Evolutionary conservation across 202 grass and related monocot genomes (phyloP), one percentile per base, ranked within the genome.

Genomic region (Musa balbisiana): DNA sequence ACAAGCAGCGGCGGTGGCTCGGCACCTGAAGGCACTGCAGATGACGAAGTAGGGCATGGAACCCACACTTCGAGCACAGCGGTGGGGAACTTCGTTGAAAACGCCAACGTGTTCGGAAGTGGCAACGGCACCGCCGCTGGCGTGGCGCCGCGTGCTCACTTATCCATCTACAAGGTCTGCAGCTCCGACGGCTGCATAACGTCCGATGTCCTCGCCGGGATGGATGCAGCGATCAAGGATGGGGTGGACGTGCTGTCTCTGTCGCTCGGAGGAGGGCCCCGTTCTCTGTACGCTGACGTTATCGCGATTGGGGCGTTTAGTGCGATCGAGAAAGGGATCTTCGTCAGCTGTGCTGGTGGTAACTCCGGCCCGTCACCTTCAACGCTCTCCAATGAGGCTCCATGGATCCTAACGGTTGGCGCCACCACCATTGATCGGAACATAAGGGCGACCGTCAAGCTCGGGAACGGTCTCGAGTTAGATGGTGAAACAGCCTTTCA

Each of bases 1-100:
- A 80, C 84, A 1, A 85, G 87, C 69, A 87, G 85, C 0, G 59
- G 80, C 11, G 27, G 79, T 0, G 89, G 86, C 52, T 9, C 53
- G 9, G 71, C 85, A 3, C 77, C 87, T 1, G 83, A 49, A 6
- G 21, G 2, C 14, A 0, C 87, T 14, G 90, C 93, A 0, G 79
- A 84, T 0, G 93, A 97, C 58, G 84, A 88, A 55, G 80, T 78
- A 0, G 93, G 93, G 0, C 93, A 97, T 56, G 93, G 93, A 51
- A 97, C 87, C 3, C 93, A 97, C 82, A 92, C 89, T 4, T 90
- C 92, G 3, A 92, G 87, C 87, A 96, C 87, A 0, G 92, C 92
- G 0, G 92, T 80, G 0, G 92, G 92, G 17, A 96, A 92, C 67
- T 96, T 88, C 60, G 92, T 96, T 14, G 27, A 73, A 65, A 79